Evolutionary conservation across 768 basidiomycete species (phyloP).

Genomic region (Boletus reticuloceps): DNA sequence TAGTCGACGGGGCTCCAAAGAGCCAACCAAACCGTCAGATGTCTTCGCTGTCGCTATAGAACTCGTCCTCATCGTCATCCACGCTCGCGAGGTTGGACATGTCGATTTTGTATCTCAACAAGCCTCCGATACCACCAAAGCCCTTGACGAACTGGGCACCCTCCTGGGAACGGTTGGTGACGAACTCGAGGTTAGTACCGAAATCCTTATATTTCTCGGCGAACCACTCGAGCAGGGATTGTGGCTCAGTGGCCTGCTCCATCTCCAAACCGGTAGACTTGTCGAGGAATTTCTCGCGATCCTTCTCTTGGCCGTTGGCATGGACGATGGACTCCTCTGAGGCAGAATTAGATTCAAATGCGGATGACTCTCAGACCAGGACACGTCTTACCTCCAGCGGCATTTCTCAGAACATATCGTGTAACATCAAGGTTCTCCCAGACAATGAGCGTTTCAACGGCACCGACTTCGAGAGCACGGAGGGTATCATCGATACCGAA

Average conservation of each 20-base stretch:
- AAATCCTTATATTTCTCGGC: conserved; percentile 99
- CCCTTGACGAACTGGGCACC: conserved; percentile 98
- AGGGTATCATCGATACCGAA: conserved; percentile 97
- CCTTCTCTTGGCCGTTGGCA: conserved; percentile 83
- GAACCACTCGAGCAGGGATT: conserved; percentile 95
- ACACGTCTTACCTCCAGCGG: conserved; percentile 69
- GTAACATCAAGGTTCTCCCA: conserved; percentile 97
- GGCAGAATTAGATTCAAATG: not conserved
- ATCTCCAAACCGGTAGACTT: conserved; percentile 94
- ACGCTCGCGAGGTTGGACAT: conserved; percentile 73
- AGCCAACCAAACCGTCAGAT: conserved; percentile 89
- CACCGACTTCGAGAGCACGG: conserved; percentile 93
- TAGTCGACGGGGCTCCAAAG: conserved; percentile 70
- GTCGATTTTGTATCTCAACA: conserved; percentile 97
- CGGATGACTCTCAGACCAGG: not conserved
- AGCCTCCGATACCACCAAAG: conserved; percentile 96
- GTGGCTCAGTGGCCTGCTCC: conserved; percentile 83
- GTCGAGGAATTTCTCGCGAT: conserved; percentile 93
- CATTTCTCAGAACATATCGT: conserved; percentile 86
- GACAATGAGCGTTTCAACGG: conserved; percentile 95
- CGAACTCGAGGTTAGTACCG: conserved; percentile 92
- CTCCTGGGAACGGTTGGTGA: conserved; percentile 95
- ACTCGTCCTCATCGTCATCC: conserved; percentile 83
- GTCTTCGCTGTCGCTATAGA: conserved; percentile 71
- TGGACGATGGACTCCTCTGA: conserved; percentile 84